Percentiles rank a stretch among this genome's conserved stretches.
These are phyloP conservation scores for Saururus chinensis DNA, from an alignment of 164 flowering plant species.

Conservation along the genomic window DNA sequence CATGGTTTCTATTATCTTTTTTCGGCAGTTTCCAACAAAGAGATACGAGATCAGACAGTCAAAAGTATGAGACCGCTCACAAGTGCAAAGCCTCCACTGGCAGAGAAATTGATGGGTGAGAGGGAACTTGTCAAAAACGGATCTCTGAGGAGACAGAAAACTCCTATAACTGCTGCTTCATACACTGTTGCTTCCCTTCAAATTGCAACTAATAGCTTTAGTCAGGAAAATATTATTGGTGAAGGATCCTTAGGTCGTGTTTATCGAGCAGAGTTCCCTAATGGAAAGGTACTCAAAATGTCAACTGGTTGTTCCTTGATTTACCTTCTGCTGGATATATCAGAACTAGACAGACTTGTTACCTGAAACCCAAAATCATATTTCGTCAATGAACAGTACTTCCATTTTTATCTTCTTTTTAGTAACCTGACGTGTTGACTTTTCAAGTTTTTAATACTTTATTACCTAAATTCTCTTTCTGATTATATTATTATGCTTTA, in stretches of 20 bases:
- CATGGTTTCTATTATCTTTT: too few species aligned
- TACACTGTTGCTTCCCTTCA: slow-evolving; percentile 86
- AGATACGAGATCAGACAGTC: slow-evolving; percentile 52
- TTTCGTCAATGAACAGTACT: too few species aligned
- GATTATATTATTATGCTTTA: too few species aligned
- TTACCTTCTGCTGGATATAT: background rate
- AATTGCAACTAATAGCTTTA: slow-evolving; percentile 76
- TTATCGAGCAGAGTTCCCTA: slow-evolving; percentile 78
- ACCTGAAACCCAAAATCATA: too few species aligned
- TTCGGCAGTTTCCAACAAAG: slow-evolving; percentile 22
- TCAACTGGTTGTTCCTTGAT: background rate
- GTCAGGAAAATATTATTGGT: slow-evolving; percentile 77
- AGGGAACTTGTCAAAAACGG: slow-evolving; percentile 45
- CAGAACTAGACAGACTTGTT: too few species aligned
- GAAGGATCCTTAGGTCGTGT: slow-evolving; percentile 99
- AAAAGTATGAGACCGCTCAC: slow-evolving; percentile 34
- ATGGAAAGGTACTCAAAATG: slow-evolving; percentile 60
- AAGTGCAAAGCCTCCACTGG: slow-evolving; percentile 66
- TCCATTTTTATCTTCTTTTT: too few species aligned
- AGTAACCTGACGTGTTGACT: too few species aligned
- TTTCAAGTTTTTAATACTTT: too few species aligned
- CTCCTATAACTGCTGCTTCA: slow-evolving; percentile 75
- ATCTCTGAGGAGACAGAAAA: slow-evolving; percentile 46
- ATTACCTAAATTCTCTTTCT: too few species aligned
- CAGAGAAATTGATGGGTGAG: slow-evolving; percentile 47